phyloP scores from a whole-genome alignment of 352 stramenopile genomes.

The Pythium volutum region DNA sequence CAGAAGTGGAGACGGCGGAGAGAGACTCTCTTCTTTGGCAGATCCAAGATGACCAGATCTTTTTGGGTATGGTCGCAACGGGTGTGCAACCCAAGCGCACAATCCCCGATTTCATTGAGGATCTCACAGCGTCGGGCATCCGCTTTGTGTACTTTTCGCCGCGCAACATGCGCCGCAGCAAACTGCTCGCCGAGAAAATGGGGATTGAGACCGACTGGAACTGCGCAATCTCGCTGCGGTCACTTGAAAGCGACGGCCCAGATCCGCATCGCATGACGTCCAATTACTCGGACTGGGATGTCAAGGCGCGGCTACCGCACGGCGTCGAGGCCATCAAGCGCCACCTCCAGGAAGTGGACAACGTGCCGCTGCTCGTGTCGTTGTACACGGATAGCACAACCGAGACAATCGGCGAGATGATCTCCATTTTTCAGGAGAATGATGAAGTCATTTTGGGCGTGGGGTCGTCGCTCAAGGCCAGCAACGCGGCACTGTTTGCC shows the following conservation, averaged over 20 bases:
- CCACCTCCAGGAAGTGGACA: slow-evolving; percentile 97
- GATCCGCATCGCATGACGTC: slow-evolving; percentile 96
- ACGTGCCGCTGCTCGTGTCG: slow-evolving; percentile 97
- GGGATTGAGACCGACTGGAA: slow-evolving; percentile 99
- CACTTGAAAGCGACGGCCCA: slow-evolving; percentile 88
- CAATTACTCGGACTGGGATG: slow-evolving; percentile 97
- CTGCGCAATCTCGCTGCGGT: slow-evolving; percentile 95
- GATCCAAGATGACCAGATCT: slow-evolving; percentile 96
- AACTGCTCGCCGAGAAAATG: slow-evolving; percentile 97
- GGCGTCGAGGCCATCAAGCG: slow-evolving; percentile 94
- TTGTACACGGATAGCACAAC: slow-evolving; percentile 98
- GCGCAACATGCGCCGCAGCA: slow-evolving; percentile 97
- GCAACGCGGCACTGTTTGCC: slow-evolving; percentile 74
- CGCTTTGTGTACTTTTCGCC: slow-evolving; percentile 99
- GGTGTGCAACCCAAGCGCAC: slow-evolving; percentile 93
- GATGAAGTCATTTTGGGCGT: slow-evolving; percentile 82
- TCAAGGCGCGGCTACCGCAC: slow-evolving; percentile 95
- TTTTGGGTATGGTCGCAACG: slow-evolving; percentile 95
- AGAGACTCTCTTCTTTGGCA: slow-evolving; percentile 69
- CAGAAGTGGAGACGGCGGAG: slow-evolving; percentile 48
- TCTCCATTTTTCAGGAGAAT: slow-evolving; percentile 84
- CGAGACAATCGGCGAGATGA: slow-evolving; percentile 94
- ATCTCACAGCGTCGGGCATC: slow-evolving; percentile 93
- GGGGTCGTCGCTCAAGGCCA: slow-evolving; percentile 70
- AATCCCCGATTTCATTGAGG: slow-evolving; percentile 95